Percentiles rank a stretch among this genome's conserved stretches.
Conservation (phyloP, 345 rosid species). For the Cardamine occulta region DNA sequence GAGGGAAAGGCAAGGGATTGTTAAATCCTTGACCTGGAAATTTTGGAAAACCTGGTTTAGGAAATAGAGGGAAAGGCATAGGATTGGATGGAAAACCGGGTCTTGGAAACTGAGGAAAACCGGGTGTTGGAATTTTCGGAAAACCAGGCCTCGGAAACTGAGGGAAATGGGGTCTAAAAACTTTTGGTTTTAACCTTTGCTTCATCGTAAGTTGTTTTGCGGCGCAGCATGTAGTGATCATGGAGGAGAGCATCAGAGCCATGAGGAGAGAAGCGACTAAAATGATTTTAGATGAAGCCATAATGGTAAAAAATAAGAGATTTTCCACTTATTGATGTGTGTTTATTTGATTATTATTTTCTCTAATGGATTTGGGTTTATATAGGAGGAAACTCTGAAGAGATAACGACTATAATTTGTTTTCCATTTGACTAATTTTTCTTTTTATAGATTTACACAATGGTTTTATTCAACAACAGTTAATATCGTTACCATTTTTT, state of each 20-base stretch:
- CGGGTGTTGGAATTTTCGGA: background rate
- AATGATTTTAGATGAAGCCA: background rate
- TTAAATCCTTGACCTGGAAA: background rate
- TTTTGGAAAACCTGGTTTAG: background rate
- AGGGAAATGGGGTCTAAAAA: slow-evolving; percentile 12
- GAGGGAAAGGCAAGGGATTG: background rate
- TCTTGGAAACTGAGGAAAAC: background rate
- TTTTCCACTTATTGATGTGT: background rate
- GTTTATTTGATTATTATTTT: background rate
- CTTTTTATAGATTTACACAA: background rate
- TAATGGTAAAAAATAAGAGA: background rate
- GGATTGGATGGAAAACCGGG: background rate
- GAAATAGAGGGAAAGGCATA: background rate
- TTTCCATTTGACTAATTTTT: background rate
- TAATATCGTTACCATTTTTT: background rate
- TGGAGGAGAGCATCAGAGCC: too few relatives aligned
- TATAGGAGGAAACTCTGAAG: background rate
- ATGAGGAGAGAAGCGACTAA: too few relatives aligned
- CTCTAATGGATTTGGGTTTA: background rate
- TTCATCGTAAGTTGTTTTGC: background rate
- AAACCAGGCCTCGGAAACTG: background rate
- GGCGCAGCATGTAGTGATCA: background rate
- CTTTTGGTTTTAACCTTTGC: background rate
- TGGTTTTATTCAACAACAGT: background rate
- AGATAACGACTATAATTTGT: background rate